Base-by-base conservation (phyloP, 805 yeast genomes). In the Zygoascus flipseniorum region DNA sequence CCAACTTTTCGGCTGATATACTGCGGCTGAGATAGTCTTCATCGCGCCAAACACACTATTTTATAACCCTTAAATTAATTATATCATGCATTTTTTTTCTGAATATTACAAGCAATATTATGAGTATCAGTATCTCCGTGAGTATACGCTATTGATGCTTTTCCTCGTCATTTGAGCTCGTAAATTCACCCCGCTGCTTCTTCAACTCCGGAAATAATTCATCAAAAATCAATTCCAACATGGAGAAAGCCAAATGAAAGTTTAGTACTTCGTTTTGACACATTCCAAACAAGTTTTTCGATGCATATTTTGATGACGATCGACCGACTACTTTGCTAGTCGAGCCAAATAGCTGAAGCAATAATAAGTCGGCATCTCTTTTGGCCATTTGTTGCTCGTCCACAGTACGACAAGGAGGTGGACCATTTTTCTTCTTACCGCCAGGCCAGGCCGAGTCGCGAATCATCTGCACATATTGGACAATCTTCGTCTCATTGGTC, bases 301-400 rank as follows among this genome's bases (percentile, higher is more conserved):
- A 76, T 0, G 96, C 96, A 54, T 72, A 74, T 52, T 72, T 75
- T 2, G 95, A 77, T 56, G 81, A 83, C 8, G 79, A 66, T 2
- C 74, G 65, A 0, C 97, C 97, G 54, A 90, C 88, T 1, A 89
- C 76, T 60, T 77, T 83, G 13, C 90, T 81, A 52, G 85, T 80
- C 0, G 82, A 70, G 52, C 86, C 95, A 63, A 87, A 69, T 50
- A 86, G 75, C 8, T 77, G 69, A 49, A 76, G 80, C 52, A 89
- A 64, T 2, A 86, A 65, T 2, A 76, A 62, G 52, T 68, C 70
- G 0, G 96, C 83, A 56, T 85, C 89, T 46, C 76, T 78, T 54
- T 73, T 72, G 1, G 83, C 75, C 35, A 74, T 70, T 1, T 70
- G 66, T 62, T 76, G 81, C 55, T 86, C 88, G 18, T 73, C 63